phyloP scores from a whole-genome alignment of 176 grass and related monocot species.

The Aegilops sharonensis region DNA sequence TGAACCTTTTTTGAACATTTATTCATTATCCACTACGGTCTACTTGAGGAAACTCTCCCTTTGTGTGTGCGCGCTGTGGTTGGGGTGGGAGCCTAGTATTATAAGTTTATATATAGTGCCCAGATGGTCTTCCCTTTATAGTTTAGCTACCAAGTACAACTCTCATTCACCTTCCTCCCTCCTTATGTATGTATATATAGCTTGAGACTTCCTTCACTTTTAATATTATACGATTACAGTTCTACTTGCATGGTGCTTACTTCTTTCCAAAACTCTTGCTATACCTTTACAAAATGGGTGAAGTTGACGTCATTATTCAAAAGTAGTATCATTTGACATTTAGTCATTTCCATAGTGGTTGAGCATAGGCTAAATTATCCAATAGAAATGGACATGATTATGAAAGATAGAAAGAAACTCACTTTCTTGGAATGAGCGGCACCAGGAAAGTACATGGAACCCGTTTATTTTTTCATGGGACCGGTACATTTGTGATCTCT shows the following conservation, averaged over 20 bases:
- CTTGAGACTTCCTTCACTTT: background rate
- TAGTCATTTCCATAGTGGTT: background rate
- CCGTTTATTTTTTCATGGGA: background rate
- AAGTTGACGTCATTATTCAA: background rate
- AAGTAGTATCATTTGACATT: background rate
- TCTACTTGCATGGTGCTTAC: background rate
- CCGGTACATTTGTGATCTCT: background rate
- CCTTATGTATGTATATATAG: too few species aligned
- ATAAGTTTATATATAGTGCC: too few species aligned
- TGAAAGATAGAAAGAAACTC: background rate
- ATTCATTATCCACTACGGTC: too few species aligned
- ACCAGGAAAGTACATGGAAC: background rate
- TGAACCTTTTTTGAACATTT: too few species aligned
- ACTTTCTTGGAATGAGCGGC: background rate
- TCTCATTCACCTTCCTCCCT: background rate
- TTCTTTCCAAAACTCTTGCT: background rate
- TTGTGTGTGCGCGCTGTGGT: too few species aligned
- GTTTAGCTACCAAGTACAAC: background rate
- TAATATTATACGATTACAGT: background rate
- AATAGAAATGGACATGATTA: background rate
- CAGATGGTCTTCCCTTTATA: background rate
- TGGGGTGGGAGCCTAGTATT: too few species aligned
- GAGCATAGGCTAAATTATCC: background rate
- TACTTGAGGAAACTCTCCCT: too few species aligned
- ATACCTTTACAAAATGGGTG: too few species aligned